Conservation (phyloP, 2,329 filamentous ascomycete species). For the Aspergillus niger region DNA sequence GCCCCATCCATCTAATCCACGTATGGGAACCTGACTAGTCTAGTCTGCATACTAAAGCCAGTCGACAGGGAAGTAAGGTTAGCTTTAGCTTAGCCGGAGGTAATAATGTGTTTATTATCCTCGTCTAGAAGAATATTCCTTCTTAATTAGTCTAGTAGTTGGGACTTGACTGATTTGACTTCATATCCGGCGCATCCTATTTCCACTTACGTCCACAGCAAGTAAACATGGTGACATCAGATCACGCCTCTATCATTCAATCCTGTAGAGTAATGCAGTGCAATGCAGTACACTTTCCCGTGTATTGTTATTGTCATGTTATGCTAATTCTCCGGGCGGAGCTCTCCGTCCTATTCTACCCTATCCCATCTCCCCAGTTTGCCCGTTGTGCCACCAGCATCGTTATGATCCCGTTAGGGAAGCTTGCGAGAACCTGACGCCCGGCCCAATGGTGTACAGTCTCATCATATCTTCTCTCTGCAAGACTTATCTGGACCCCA, state of each 20-base stretch:
- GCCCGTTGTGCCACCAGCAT: not conserved
- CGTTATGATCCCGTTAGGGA: not conserved
- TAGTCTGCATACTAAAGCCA: too few relatives aligned
- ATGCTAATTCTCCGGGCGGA: not conserved
- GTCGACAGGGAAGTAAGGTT: slow-evolving; percentile 2
- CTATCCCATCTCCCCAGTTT: not conserved
- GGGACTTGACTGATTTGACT: not conserved
- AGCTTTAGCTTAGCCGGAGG: not conserved
- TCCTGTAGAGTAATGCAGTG: too few relatives aligned
- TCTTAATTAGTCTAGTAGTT: not conserved
- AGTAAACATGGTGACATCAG: not conserved
- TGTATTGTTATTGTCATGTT: not conserved
- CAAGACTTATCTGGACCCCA: not conserved
- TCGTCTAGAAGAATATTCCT: not conserved
- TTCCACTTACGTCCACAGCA: not conserved
- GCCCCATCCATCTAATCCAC: slow-evolving; percentile 3
- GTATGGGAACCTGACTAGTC: slow-evolving; percentile 6
- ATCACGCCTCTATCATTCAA: not conserved
- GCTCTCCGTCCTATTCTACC: not conserved
- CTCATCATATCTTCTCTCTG: not conserved
- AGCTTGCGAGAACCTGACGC: not conserved
- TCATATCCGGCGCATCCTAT: not conserved
- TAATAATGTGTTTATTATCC: not conserved
- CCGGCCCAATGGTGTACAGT: not conserved
- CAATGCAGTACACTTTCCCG: not conserved